phyloP scores from a whole-genome alignment of 2,329 filamentous ascomycete genomes.

The Fusarium newnesense region DNA sequence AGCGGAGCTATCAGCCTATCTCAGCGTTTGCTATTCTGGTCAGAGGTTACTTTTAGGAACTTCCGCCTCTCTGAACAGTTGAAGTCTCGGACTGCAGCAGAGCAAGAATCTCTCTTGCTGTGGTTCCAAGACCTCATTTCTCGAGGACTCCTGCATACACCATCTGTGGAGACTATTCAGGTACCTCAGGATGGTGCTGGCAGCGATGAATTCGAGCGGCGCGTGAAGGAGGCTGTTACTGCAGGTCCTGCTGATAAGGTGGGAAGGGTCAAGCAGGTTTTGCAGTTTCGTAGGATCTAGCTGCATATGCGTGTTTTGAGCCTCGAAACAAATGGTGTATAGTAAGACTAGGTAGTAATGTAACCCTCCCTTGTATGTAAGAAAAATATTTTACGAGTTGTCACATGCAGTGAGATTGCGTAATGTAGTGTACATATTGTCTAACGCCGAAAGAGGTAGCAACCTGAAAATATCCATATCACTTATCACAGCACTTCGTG shows the following conservation, averaged over 20 bases:
- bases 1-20: neutral
- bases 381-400: neutral
- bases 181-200: neutral
- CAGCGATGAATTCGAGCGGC: neutral
- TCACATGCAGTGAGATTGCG: neutral
- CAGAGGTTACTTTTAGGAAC: slow-evolving; percentile 10
- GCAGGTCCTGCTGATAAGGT: neutral
- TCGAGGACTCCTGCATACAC: neutral
- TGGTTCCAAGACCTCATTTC: slow-evolving; percentile 12
- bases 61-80: slow-evolving; percentile 14
- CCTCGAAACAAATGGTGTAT: accelerated
- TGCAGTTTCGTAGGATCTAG: neutral
- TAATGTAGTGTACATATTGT: neutral
- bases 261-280: slow-evolving; percentile 1
- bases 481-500: too few species aligned
- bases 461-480: too few species aligned
- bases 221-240: neutral
- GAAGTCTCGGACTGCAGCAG: neutral
- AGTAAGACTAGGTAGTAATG: neutral
- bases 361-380: neutral
- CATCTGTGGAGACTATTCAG: neutral
- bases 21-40: slow-evolving; percentile 13
- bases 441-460: neutral
- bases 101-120: slow-evolving; percentile 10
- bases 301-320: accelerated